Evolutionary conservation across 2,329 filamentous ascomycete genomes (phyloP).

Genomic region (Anthostomella pinea): DNA sequence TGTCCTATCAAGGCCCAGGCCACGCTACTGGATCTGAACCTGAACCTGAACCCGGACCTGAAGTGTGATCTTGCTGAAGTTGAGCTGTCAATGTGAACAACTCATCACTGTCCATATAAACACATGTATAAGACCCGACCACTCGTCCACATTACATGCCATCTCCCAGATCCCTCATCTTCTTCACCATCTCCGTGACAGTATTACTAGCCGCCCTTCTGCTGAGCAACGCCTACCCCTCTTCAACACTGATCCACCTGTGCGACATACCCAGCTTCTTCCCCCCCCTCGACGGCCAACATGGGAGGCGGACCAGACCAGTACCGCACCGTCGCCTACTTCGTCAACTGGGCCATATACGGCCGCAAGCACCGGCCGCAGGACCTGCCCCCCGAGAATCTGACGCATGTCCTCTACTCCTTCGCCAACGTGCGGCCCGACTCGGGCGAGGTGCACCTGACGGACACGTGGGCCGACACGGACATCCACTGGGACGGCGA

Average conservation of each 20-base stretch:
- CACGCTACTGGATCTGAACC: too few species aligned
- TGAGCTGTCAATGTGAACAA: too few species aligned
- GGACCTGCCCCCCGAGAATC: slow-evolving; percentile 72
- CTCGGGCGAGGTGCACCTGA: slow-evolving; percentile 74
- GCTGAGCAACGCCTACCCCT: slow-evolving; percentile 6
- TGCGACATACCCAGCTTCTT: slow-evolving; percentile 9
- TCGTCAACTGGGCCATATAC: slow-evolving; percentile 84
- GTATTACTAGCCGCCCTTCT: slow-evolving; percentile 20
- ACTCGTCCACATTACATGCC: slow-evolving; percentile 7
- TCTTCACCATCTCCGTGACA: slow-evolving; percentile 18
- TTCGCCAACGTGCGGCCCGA: slow-evolving; percentile 85
- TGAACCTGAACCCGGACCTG: too few species aligned
- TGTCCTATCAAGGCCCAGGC: too few species aligned
- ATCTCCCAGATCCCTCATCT: slow-evolving; percentile 7
- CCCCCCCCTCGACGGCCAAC: slow-evolving; percentile 8
- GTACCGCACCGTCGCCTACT: slow-evolving; percentile 70
- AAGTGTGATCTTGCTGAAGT: too few species aligned
- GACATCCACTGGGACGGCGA: slow-evolving; percentile 73
- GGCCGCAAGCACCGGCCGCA: slow-evolving; percentile 81
- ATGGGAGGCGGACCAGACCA: slow-evolving; percentile 44
- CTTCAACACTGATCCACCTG: too few species aligned
- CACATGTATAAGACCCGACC: too few species aligned
- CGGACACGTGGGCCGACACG: slow-evolving; percentile 62
- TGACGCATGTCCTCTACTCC: slow-evolving; percentile 87
- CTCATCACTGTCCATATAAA: too few species aligned